Conservation (phyloP, 169 alveolate species). For the Theileria annulata region DNA sequence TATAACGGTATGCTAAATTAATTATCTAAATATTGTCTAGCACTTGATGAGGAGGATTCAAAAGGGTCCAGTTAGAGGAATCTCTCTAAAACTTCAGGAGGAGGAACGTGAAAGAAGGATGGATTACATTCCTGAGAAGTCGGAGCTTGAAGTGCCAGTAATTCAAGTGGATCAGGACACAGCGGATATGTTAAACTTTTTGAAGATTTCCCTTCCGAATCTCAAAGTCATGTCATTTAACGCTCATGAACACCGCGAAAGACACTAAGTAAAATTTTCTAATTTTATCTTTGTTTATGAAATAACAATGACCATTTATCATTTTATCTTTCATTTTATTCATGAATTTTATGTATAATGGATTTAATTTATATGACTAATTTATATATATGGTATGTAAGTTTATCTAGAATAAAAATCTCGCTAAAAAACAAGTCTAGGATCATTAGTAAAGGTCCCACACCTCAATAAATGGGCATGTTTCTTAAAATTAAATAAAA, state of each 20-base stretch:
- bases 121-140: slow-evolving; percentile 95
- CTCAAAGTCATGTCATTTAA: slow-evolving; percentile 69
- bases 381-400: too few relatives aligned
- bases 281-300: background rate
- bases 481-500: background rate
- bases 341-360: background rate
- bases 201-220: slow-evolving; percentile 80
- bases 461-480: background rate
- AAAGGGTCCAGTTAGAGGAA: slow-evolving; percentile 99
- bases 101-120: slow-evolving; percentile 98
- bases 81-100: slow-evolving; percentile 98
- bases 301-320: background rate
- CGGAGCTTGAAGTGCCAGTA: slow-evolving; percentile 88
- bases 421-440: background rate
- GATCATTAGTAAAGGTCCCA: background rate
- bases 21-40: slow-evolving; percentile 82
- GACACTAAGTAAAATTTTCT: slow-evolving; percentile 21
- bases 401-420: background rate
- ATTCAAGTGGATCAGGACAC: slow-evolving; percentile 88
- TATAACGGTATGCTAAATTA: slow-evolving; percentile 80
- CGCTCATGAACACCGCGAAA: slow-evolving; percentile 50
- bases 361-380: background rate
- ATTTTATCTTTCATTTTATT: background rate
- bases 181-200: slow-evolving; percentile 83
- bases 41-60: slow-evolving; percentile 93